Base-by-base conservation (phyloP, 805 yeast species). In the Suhomyces prunicola region DNA sequence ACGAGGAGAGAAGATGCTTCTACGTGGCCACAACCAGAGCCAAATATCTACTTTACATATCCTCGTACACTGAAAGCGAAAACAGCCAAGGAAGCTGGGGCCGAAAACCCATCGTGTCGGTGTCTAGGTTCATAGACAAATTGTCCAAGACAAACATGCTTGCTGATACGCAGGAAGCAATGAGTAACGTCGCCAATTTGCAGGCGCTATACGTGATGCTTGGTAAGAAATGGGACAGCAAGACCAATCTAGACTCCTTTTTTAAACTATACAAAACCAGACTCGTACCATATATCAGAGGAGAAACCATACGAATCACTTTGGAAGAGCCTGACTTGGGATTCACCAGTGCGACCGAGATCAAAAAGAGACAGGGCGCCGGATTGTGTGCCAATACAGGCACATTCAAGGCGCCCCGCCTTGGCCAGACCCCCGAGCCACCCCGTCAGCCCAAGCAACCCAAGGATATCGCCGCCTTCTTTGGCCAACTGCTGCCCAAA, bases 1-100 rank as follows among this genome's bases (percentile, higher is more conserved):
- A 87, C 57, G 98, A 93, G 68, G 97, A 91, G 62, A 70, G 96
- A 51, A 68, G 98, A 48, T 82, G 93, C 59, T 79, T 91, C 54
- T 94, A 90, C 66, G 99, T 94, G 10, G 96, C 97, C 0, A 74
- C 86, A 45, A 93, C 97, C 0, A 77, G 99, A 57, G 96, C 97
- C 0, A 86, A 87, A 65, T 68, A 68, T 3, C 61, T 84, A 23
- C 64, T 86, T 9, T 82, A 79, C 58, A 58, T 86, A 4, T 71
- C 79, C 4, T 68, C 75, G 1, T 66, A 64, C 45, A 54, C 56
- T 9, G 63, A 61, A 47, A 31, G 24, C 19, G 52, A 46, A 10
- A 6, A 42, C 7, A 24, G 26, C 44, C 48, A 33, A 33, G 60
- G 53, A 17, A 60, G 56, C 35, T 59, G 64, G 63, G 70, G 63